Evolutionary conservation across 83 land plant species (phyloP), one percentile per base, ranked within the genome.

Genomic region (Diphasiastrum complanatum): DNA sequence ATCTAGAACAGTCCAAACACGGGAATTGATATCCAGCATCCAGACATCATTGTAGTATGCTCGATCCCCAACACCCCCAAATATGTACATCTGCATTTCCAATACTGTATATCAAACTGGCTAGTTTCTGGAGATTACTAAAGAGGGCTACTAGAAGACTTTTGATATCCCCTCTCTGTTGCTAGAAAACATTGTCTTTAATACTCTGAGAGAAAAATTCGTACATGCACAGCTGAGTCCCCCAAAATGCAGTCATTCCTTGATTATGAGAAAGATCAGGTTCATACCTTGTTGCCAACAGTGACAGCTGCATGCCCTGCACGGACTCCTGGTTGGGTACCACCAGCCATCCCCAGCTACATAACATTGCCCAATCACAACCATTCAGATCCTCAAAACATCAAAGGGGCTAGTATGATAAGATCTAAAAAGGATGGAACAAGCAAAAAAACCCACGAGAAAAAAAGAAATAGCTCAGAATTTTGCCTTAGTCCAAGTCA

Each of bases 31-130:
- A 56, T 85, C 85, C 1, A 85, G 70, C 35, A 74, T 54, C 89
- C 89, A 85, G 3, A 79, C 82, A 67, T 85, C 89, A 38, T 72
- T 81, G 60, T 79, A 81, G 66, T 82, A 85, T 20, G 74, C 67
- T 49, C 80, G 74, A 51, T 85, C 85, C 28, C 89, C 83, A 30
- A 85, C 89, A 26, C 86, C 86, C 30, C 89, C 86, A 45, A 85
- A 67, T 8, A 85, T 54, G 53, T 68, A 82, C 23, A 85, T 76
- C 89, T 85, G 77, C 47, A 77, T 2, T 41, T 14, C 45, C 12
- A 41, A 41, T 41, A n/a, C n/a, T n/a, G n/a, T n/a, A n/a, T n/a
- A n/a, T n/a, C n/a, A n/a, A n/a, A n/a, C n/a, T n/a, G n/a, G n/a
- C n/a, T n/a, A n/a, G n/a, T n/a, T n/a, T n/a, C n/a, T n/a, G n/a